phyloP scores from a whole-genome alignment of 306 rosid genomes.

The Pterocarpus macrocarpus region DNA sequence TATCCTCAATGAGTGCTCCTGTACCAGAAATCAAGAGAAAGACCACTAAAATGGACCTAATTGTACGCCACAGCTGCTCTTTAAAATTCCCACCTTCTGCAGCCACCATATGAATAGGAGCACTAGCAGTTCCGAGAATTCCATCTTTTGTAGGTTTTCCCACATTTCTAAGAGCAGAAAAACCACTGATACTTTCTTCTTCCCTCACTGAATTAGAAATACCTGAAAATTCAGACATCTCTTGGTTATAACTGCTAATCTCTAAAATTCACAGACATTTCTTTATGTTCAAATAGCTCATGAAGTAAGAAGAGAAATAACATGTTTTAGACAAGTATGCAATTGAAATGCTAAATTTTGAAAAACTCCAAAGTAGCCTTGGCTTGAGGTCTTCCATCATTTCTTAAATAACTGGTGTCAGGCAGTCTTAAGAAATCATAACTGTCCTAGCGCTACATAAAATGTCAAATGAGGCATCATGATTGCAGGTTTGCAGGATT shows the following conservation, averaged over 20 bases:
- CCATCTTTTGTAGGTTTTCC: constrained; percentile 73
- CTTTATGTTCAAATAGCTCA: not conserved
- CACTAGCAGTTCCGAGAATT: constrained; percentile 76
- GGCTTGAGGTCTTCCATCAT: constrained; percentile 1
- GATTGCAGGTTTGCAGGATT: constrained; percentile 24
- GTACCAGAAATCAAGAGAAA: constrained; percentile 79
- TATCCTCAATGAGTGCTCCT: constrained; percentile 83
- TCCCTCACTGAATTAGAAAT: constrained; percentile 61
- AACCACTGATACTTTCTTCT: constrained; percentile 63
- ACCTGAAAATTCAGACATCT: constrained; percentile 59
- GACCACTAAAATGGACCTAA: constrained; percentile 68
- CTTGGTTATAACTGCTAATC: constrained; percentile 33
- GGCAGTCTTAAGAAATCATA: constrained; percentile 15
- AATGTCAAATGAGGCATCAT: constrained; percentile 24
- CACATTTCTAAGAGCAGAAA: constrained; percentile 66
- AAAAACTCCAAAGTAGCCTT: constrained; percentile 28
- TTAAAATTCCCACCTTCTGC: constrained; percentile 73
- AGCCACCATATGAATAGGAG: constrained; percentile 83
- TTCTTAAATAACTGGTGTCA: constrained; percentile 9
- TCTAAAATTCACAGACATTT: constrained; percentile 28
- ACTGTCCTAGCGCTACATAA: constrained; percentile 16
- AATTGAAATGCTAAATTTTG: constrained; percentile 13
- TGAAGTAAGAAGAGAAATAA: constrained; percentile 29
- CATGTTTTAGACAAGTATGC: constrained; percentile 14
- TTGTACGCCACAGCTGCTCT: constrained; percentile 80